These are phyloP conservation scores for Phytopythium litorale DNA, from an alignment of 352 stramenopile genomes.

Conservation along the genomic window DNA sequence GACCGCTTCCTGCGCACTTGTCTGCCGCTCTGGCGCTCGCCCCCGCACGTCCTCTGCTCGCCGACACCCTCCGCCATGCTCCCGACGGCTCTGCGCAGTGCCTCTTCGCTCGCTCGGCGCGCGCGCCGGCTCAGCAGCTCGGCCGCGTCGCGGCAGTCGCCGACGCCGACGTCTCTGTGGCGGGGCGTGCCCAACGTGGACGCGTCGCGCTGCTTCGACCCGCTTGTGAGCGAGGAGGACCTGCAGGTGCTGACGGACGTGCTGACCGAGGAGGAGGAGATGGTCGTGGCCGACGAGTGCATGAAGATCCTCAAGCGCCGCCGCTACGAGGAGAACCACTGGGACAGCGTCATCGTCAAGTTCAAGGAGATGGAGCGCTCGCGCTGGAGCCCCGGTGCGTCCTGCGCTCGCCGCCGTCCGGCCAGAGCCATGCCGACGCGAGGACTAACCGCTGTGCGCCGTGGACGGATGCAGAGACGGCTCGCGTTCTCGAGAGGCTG, in stretches of 20 bases:
- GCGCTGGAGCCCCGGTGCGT: slow-evolving; percentile 54
- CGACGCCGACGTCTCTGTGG: slow-evolving; percentile 14
- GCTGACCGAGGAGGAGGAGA: slow-evolving; percentile 73
- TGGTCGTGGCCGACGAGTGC: slow-evolving; percentile 67
- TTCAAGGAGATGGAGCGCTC: slow-evolving; percentile 88
- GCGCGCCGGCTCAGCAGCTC: neutral
- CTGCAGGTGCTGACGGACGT: slow-evolving; percentile 65
- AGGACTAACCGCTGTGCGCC: neutral
- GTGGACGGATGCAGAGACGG: slow-evolving; percentile 36
- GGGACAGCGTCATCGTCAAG: slow-evolving; percentile 85
- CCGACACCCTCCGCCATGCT: neutral
- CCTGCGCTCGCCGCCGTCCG: neutral
- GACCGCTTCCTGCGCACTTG: neutral
- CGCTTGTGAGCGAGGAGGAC: slow-evolving; percentile 51
- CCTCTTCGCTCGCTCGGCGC: slow-evolving; percentile 16
- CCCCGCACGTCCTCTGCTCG: neutral
- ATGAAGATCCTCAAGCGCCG: slow-evolving; percentile 53
- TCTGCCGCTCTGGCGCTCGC: neutral
- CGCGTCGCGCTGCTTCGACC: slow-evolving; percentile 48
- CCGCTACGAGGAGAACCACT: slow-evolving; percentile 80
- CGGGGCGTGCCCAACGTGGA: slow-evolving; percentile 44
- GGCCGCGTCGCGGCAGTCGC: neutral
- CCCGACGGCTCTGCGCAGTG: neutral
- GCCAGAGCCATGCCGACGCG: neutral
- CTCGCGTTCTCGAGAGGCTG: slow-evolving; percentile 58